These are phyloP conservation scores for Peronospora farinosa DNA, from an alignment of 352 stramenopile species.

Conservation along the genomic window DNA sequence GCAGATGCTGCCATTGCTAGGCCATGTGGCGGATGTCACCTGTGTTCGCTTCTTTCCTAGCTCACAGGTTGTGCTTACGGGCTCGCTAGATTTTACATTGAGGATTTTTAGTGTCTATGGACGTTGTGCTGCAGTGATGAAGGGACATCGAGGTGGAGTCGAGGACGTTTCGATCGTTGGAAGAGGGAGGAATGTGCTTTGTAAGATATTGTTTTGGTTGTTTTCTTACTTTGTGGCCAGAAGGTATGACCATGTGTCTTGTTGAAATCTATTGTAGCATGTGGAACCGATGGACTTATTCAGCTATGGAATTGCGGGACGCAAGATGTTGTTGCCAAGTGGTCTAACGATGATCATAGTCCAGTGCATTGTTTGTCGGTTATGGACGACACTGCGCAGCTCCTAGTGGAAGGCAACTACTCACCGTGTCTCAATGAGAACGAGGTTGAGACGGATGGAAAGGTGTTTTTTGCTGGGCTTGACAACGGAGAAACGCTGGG, in stretches of 20 bases:
- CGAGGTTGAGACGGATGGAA: constrained; percentile 56
- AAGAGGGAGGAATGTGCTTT: constrained; percentile 62
- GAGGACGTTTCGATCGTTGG: constrained; percentile 58
- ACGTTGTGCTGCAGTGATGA: constrained; percentile 50
- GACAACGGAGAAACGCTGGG: constrained; percentile 54
- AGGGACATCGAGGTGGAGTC: constrained; percentile 50
- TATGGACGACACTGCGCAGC: constrained; percentile 28
- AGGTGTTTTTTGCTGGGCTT: constrained; percentile 56
- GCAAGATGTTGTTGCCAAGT: constrained; percentile 50
- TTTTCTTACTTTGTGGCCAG: not conserved
- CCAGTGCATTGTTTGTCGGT: constrained; percentile 46
- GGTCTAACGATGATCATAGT: constrained; percentile 52
- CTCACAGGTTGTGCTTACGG: constrained; percentile 59
- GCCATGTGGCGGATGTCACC: constrained; percentile 62
- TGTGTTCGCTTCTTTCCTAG: constrained; percentile 61
- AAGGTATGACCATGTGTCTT: not conserved
- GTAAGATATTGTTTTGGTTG: constrained; percentile 25
- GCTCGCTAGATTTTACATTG: constrained; percentile 66
- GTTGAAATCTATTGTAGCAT: constrained; percentile 34
- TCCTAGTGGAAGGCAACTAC: constrained; percentile 12
- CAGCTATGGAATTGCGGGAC: constrained; percentile 61
- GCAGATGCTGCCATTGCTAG: constrained; percentile 31
- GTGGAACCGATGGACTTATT: constrained; percentile 51
- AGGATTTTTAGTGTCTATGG: constrained; percentile 59
- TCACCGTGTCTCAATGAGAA: constrained; percentile 13